phyloP scores from a whole-genome alignment of 768 basidiomycete genomes.

The Infundibulicybe gibba region DNA sequence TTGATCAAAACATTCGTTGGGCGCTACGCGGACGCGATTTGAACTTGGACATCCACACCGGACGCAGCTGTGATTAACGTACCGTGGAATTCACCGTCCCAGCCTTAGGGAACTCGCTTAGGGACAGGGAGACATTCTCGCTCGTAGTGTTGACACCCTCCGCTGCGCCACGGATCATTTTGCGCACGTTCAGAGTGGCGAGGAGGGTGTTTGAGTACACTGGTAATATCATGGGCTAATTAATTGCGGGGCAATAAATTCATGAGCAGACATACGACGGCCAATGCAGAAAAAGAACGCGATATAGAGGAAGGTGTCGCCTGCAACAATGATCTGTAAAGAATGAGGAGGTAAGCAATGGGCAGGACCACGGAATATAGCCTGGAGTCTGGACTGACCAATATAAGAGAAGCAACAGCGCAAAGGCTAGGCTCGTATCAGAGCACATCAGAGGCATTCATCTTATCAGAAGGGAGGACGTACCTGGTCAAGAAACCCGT shows the following conservation, averaged over 20 bases:
- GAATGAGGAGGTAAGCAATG: conserved; percentile 1
- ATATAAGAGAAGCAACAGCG: conserved; percentile 52
- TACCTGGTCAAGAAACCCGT: conserved; percentile 33
- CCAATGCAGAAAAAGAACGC: conserved; percentile 60
- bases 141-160: conserved; percentile 37
- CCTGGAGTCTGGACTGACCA: conserved; percentile 25
- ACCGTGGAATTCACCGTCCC: conserved; percentile 27
- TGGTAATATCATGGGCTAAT: conserved; percentile 16
- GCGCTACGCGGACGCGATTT: conserved; percentile 20
- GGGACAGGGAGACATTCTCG: conserved; percentile 34
- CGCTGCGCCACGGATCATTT: conserved; percentile 36
- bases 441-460: too few relatives aligned
- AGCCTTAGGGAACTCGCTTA: conserved; percentile 33
- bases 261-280: conserved; percentile 39
- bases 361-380: not conserved
- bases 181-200: conserved; percentile 54
- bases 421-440: conserved; percentile 32
- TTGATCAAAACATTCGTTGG: conserved; percentile 49
- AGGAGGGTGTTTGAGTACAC: conserved; percentile 63
- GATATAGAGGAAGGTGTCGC: conserved; percentile 51
- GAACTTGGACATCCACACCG: not conserved
- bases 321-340: conserved; percentile 41
- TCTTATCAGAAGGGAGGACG: not conserved
- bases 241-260: not conserved
- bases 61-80: conserved; percentile 2